phyloP scores from a whole-genome alignment of 148 eudicot genomes.

The Rhododendron kiyosumense region DNA sequence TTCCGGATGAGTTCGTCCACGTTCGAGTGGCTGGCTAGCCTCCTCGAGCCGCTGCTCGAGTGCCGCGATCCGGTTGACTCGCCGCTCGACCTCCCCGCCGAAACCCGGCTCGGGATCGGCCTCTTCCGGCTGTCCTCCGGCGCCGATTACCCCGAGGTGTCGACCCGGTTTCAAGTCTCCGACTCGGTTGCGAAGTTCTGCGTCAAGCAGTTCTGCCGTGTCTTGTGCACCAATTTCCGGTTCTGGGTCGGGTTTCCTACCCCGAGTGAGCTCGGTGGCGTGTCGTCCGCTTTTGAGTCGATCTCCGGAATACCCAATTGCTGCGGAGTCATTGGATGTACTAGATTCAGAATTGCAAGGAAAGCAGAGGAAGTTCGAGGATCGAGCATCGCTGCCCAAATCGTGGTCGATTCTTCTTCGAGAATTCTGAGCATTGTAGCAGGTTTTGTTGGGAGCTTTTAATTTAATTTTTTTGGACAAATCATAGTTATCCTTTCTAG shows the following conservation, averaged over 20 bases:
- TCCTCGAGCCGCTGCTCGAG: slow-evolving; percentile 81
- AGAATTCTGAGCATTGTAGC: slow-evolving; percentile 69
- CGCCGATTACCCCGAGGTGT: slow-evolving; percentile 49
- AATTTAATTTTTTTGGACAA: neutral
- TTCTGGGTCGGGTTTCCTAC: slow-evolving; percentile 84
- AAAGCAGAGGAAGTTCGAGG: neutral
- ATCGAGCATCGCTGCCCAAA: slow-evolving; percentile 53
- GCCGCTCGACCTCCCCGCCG: slow-evolving; percentile 42
- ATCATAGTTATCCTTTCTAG: neutral
- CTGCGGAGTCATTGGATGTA: slow-evolving; percentile 60
- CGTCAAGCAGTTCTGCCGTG: slow-evolving; percentile 69
- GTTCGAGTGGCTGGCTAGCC: slow-evolving; percentile 71
- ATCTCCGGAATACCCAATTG: slow-evolving; percentile 66
- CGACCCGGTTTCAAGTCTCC: slow-evolving; percentile 50
- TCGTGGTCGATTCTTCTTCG: slow-evolving; percentile 71
- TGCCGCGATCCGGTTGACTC: slow-evolving; percentile 74
- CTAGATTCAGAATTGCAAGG: slow-evolving; percentile 38
- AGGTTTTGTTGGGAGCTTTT: slow-evolving; percentile 21
- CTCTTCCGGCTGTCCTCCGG: slow-evolving; percentile 66
- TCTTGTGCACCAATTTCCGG: slow-evolving; percentile 74
- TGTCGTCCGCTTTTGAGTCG: slow-evolving; percentile 34
- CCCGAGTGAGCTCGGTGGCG: slow-evolving; percentile 36
- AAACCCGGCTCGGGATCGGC: slow-evolving; percentile 69
- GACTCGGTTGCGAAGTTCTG: slow-evolving; percentile 51
- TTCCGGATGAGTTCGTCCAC: slow-evolving; percentile 63